Evolutionary conservation across 2,329 filamentous ascomycete genomes (phyloP), one percentile per base, ranked within the genome.

Genomic region (Scedosporium apiospermum): DNA sequence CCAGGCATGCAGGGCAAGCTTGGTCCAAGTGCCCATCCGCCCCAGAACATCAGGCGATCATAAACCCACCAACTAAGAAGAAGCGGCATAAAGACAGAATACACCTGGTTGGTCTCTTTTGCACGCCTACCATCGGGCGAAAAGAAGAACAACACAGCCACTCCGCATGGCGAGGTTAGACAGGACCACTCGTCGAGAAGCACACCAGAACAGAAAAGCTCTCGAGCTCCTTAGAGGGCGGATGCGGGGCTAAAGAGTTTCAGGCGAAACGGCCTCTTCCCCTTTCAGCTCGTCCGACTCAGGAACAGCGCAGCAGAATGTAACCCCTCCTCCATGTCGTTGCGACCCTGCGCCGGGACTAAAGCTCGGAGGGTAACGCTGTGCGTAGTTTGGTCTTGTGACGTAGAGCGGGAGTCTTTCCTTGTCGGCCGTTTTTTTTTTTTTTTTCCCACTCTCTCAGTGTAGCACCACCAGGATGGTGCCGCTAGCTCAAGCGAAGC

Each of bases 1-100:
- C 63, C 65, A 66, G 67, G 63, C 63, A 67, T 68, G 67, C 68
- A 65, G 66, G 65, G 34, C 63, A 65, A 65, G 64, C 27, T 41
- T 38, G 30, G 38, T 14, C n/a, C 57, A 26, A 58, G 57, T 41
- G 57, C 10, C 30, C 57, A 58, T 23, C 34, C 34, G 34, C 34
- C 26, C 30, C 27, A 41, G 57, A 62, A 63, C 42, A 63, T 58
- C 53, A 27, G 30, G 55, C 18, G 58, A 62, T 58, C 27, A 57
- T 55, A 55, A 23, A 55, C 51, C 51, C 23, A 26, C 21, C 23
- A 16, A 23, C 18, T 55, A 23, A 55, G 23, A 23, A 55, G 51
- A 27, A 55, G 23, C 51, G 51, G 51, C 51, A 55, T 55, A 30
- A 12, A 27, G 3, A 14, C 23, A 55, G 5, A n/a, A 49, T 7